Percentiles rank a stretch among this genome's conserved stretches.
These are phyloP conservation scores for Daldinia bambusicola DNA, from an alignment of 495 filamentous ascomycete species.

Conservation along the genomic window DNA sequence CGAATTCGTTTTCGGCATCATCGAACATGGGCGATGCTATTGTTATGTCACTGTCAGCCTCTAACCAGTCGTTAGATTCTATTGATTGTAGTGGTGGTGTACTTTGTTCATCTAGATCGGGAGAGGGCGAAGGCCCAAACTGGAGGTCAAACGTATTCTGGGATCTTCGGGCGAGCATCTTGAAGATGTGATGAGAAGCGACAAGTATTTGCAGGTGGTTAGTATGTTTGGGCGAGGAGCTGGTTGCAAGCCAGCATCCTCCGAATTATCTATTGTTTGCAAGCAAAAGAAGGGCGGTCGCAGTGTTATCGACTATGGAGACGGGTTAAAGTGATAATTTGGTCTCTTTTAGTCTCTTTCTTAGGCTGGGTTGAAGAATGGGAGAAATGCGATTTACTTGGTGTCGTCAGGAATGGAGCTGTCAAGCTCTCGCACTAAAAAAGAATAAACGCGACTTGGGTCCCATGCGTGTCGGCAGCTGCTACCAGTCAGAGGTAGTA, in stretches of 20 bases:
- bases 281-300: not conserved
- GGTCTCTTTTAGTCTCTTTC: not conserved
- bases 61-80: constrained; percentile 23
- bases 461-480: constrained; percentile 28
- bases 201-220: not conserved
- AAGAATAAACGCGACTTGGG: constrained; percentile 35
- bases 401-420: constrained; percentile 35
- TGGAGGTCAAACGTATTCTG: constrained; percentile 33
- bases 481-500: not conserved
- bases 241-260: constrained; percentile 48
- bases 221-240: constrained; percentile 34
- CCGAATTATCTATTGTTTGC: constrained; percentile 24
- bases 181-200: constrained; percentile 13
- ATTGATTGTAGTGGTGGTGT: constrained; percentile 27
- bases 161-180: constrained; percentile 29
- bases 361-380: constrained; percentile 1
- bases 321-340: not conserved
- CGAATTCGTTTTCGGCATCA: constrained; percentile 45
- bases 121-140: constrained; percentile 26
- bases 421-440: constrained; percentile 25
- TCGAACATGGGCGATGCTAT: constrained; percentile 23
- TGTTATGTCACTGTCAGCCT: constrained; percentile 23
- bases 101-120: constrained; percentile 40
- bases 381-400: constrained; percentile 5
- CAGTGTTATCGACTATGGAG: constrained; percentile 4